Conservation (phyloP, 2,329 filamentous ascomycete species). For the Fusarium kyushuense region DNA sequence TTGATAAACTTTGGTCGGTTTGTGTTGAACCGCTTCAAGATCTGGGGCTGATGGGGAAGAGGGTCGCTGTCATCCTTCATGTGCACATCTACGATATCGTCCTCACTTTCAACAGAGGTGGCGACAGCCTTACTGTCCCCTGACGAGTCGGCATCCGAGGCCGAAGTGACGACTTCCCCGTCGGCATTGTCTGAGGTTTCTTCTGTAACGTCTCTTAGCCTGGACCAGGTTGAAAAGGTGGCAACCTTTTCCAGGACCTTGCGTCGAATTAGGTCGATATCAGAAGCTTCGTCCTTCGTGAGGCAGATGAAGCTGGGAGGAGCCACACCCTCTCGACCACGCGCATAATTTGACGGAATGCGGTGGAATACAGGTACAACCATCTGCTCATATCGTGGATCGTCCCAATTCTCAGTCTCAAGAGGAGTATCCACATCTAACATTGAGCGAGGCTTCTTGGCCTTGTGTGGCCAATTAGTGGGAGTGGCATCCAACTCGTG, state of each 20-base stretch:
- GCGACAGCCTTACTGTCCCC: slow-evolving; percentile 79
- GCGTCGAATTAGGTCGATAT: slow-evolving; percentile 77
- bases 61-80: slow-evolving; percentile 74
- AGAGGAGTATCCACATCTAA: slow-evolving; percentile 59
- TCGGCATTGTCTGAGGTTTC: slow-evolving; percentile 67
- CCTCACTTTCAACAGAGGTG: slow-evolving; percentile 86
- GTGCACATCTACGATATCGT: slow-evolving; percentile 89
- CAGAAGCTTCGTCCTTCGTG: slow-evolving; percentile 75
- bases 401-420: slow-evolving; percentile 65
- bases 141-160: slow-evolving; percentile 73
- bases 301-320: slow-evolving; percentile 80
- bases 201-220: slow-evolving; percentile 67
- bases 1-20: slow-evolving; percentile 66
- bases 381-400: slow-evolving; percentile 72
- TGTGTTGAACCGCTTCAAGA: slow-evolving; percentile 62
- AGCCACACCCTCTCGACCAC: slow-evolving; percentile 50
- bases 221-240: slow-evolving; percentile 78
- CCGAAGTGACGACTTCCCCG: slow-evolving; percentile 75
- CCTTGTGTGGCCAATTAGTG: slow-evolving; percentile 78
- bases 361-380: slow-evolving; percentile 80
- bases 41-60: slow-evolving; percentile 39
- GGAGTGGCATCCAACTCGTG: slow-evolving; percentile 83
- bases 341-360: slow-evolving; percentile 51
- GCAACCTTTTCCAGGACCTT: slow-evolving; percentile 83
- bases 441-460: slow-evolving; percentile 64